Percentiles rank a stretch among this genome's conserved stretches.
phyloP scores from a whole-genome alignment of 1,139 yeast genomes.

The Lodderomyces theae region DNA sequence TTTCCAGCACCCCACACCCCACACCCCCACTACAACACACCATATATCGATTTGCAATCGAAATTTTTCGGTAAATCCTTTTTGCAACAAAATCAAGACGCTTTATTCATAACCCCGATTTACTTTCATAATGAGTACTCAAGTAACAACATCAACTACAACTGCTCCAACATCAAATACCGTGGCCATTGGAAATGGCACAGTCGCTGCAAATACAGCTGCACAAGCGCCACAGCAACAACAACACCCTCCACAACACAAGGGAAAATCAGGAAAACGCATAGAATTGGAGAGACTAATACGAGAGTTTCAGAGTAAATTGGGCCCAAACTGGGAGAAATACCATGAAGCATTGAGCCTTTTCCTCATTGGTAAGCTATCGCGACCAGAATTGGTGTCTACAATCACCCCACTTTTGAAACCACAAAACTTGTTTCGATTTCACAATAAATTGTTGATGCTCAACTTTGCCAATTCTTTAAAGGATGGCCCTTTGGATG shows the following conservation, averaged over 20 bases:
- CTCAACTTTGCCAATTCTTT: constrained; percentile 83
- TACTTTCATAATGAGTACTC: constrained; percentile 1
- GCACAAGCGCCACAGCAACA: constrained; percentile 4
- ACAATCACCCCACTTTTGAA: constrained; percentile 57
- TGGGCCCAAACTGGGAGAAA: constrained; percentile 82
- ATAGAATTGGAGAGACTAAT: constrained; percentile 73
- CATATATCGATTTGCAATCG: too few relatives aligned
- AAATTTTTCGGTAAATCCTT: neutral
- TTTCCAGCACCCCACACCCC: too few relatives aligned
- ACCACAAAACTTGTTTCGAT: constrained; percentile 40
- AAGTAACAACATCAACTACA: constrained; percentile 1
- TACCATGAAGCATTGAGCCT: constrained; percentile 78
- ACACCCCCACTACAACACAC: too few relatives aligned
- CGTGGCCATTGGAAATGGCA: constrained; percentile 4
- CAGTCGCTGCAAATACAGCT: constrained; percentile 1
- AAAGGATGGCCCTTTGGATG: constrained; percentile 56
- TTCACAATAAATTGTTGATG: constrained; percentile 80
- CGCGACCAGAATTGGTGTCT: constrained; percentile 68
- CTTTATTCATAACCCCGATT: neutral
- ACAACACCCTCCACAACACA: constrained; percentile 8
- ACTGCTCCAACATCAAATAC: constrained; percentile 8
- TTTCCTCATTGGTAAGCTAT: constrained; percentile 75
- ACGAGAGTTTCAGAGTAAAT: constrained; percentile 63
- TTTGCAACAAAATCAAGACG: constrained; percentile 2
- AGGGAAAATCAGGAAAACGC: constrained; percentile 35